Evolutionary conservation across 1,284 basidiomycete species (phyloP).

Genomic region (Polyporus tsugae): DNA sequence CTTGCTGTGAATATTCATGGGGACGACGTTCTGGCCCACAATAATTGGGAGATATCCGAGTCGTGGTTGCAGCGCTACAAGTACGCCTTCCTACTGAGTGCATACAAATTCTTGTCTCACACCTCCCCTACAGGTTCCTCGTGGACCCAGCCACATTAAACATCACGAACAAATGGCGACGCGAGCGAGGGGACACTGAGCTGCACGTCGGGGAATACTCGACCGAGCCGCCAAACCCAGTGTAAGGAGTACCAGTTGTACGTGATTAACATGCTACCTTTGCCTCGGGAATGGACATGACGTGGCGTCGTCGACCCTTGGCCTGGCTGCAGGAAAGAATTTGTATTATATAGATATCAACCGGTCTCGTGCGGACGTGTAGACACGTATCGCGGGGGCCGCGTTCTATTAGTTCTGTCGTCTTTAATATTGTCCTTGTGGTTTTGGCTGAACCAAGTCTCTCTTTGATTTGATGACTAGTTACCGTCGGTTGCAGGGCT

Average conservation of each 20-base stretch:
- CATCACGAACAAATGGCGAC: conserved; percentile 74
- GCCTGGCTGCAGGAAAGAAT: not conserved
- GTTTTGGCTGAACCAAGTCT: not conserved
- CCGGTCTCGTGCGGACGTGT: conserved; percentile 8
- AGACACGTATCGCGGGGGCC: conserved; percentile 1
- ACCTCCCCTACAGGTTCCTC: conserved; percentile 62
- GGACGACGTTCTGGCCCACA: conserved; percentile 87
- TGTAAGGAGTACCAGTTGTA: conserved; percentile 22
- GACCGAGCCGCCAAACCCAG: conserved; percentile 26
- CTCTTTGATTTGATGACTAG: not conserved
- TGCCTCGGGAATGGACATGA: conserved; percentile 7
- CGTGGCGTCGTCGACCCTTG: conserved; percentile 6
- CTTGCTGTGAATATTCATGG: conserved; percentile 79
- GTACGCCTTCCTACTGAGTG: conserved; percentile 52
- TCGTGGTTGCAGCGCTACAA: conserved; percentile 83
- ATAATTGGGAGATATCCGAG: conserved; percentile 89
- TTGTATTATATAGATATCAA: conserved; percentile 24
- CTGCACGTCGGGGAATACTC: conserved; percentile 29
- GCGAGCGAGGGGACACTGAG: conserved; percentile 33
- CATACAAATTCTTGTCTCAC: not conserved
- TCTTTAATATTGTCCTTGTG: not conserved
- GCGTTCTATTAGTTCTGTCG: conserved; percentile 6
- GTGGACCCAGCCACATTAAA: conserved; percentile 70
- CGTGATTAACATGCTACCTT: conserved; percentile 8
- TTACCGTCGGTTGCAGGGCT: conserved; percentile 20